Evolutionary conservation across 129 eudicot genomes (phyloP).

Genomic region (Smallanthus sonchifolius): DNA sequence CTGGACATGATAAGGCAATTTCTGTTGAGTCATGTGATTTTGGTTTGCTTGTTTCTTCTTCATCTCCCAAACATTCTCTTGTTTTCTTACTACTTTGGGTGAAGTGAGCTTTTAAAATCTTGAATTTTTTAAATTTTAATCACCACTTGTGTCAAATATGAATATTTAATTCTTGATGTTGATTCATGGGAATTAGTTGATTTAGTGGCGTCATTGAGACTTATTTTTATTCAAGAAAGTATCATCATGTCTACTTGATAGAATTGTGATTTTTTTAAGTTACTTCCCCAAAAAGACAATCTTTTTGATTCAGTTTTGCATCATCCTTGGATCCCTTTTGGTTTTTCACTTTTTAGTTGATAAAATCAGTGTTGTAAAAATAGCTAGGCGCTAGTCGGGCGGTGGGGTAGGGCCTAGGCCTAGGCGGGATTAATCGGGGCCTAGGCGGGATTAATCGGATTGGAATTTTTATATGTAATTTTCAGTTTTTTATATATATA

Average conservation of each 20-base stretch:
- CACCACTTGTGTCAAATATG: constrained; percentile 15
- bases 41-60: constrained; percentile 31
- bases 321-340: constrained; percentile 22
- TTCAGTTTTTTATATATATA: too few relatives aligned
- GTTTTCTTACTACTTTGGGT: constrained; percentile 25
- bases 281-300: constrained; percentile 11
- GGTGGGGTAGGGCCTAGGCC: too few relatives aligned
- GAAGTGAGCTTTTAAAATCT: constrained; percentile 14
- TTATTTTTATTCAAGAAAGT: constrained; percentile 8
- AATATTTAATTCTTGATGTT: constrained; percentile 9
- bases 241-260: not conserved
- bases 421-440: too few relatives aligned
- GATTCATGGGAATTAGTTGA: constrained; percentile 14
- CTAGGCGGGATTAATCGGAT: too few relatives aligned
- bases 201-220: constrained; percentile 21
- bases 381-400: too few relatives aligned
- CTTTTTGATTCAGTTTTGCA: constrained; percentile 10
- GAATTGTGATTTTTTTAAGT: not conserved
- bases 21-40: constrained; percentile 55
- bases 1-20: constrained; percentile 41
- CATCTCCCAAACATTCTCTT: constrained; percentile 42
- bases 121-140: not conserved
- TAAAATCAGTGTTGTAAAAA: too few relatives aligned
- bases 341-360: constrained; percentile 15
- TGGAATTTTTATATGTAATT: too few relatives aligned